Evolutionary conservation across 192 early-diverging fungal species (phyloP).

Genomic region (Backusella sp.): DNA sequence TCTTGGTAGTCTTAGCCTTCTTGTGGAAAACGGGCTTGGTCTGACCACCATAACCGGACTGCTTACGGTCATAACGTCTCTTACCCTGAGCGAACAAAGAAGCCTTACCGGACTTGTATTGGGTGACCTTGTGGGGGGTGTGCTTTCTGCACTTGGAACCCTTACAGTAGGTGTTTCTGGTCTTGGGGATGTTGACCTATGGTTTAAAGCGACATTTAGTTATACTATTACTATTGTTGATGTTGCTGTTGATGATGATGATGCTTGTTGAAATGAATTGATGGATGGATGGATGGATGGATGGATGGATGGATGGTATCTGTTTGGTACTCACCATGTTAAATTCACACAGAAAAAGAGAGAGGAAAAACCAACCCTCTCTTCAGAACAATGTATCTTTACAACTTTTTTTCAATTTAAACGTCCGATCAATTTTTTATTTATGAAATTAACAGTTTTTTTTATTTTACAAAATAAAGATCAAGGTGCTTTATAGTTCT

Average conservation of each 20-base stretch:
- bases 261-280: neutral
- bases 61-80: constrained; percentile 70
- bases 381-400: neutral
- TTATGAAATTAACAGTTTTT: neutral
- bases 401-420: neutral
- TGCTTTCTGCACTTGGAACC: constrained; percentile 96
- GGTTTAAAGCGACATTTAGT: neutral
- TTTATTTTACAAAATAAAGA: neutral
- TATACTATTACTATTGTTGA: neutral
- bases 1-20: constrained; percentile 99
- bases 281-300: constrained; percentile 2
- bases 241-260: neutral
- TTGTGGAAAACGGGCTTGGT: constrained; percentile 99
- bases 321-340: constrained; percentile 23
- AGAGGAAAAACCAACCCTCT: neutral
- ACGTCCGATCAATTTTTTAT: neutral
- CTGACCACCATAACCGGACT: constrained; percentile 99
- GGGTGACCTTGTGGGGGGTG: constrained; percentile 99
- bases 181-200: constrained; percentile 99
- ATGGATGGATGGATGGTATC: constrained; percentile 7
- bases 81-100: constrained; percentile 99
- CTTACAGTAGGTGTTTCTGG: constrained; percentile 99
- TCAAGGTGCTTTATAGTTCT: constrained; percentile 18
- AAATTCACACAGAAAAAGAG: constrained; percentile 9
- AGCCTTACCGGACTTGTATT: constrained; percentile 99